A percentile compares a stretch with the other conserved stretches of the same genome.
These are phyloP conservation scores for Hypoxylon sp. DNA, from an alignment of 2,329 filamentous ascomycete species.

Conservation along the genomic window DNA sequence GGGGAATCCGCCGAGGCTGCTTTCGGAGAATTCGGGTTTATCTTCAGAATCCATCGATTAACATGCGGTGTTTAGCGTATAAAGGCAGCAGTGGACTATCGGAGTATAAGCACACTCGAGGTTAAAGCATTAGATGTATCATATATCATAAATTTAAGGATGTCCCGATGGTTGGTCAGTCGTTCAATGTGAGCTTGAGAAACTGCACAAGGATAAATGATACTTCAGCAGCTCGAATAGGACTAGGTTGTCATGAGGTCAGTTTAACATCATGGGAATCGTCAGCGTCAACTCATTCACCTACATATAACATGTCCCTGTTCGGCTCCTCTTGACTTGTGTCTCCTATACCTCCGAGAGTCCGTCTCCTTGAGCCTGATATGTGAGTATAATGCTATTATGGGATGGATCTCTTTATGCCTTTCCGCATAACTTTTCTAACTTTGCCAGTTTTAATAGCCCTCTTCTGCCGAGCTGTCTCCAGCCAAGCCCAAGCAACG, in stretches of 20 bases:
- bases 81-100: background rate
- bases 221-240: background rate
- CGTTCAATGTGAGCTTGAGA: background rate
- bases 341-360: background rate
- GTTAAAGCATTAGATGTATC: background rate
- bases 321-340: background rate
- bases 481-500: background rate
- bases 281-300: background rate
- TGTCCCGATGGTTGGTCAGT: background rate
- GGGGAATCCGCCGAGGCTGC: constrained; percentile 53
- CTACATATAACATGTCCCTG: background rate
- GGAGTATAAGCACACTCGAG: background rate
- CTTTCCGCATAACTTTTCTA: background rate
- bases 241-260: constrained; percentile 7
- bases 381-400: background rate
- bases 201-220: background rate
- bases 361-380: background rate
- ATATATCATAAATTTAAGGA: background rate
- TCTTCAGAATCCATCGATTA: constrained; percentile 47
- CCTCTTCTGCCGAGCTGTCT: background rate
- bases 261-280: constrained; percentile 9
- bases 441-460: background rate
- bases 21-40: constrained; percentile 49
- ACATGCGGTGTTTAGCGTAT: background rate
- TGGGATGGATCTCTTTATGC: background rate